phyloP scores from a whole-genome alignment of 768 basidiomycete genomes.

The Mycena epipterygia region DNA sequence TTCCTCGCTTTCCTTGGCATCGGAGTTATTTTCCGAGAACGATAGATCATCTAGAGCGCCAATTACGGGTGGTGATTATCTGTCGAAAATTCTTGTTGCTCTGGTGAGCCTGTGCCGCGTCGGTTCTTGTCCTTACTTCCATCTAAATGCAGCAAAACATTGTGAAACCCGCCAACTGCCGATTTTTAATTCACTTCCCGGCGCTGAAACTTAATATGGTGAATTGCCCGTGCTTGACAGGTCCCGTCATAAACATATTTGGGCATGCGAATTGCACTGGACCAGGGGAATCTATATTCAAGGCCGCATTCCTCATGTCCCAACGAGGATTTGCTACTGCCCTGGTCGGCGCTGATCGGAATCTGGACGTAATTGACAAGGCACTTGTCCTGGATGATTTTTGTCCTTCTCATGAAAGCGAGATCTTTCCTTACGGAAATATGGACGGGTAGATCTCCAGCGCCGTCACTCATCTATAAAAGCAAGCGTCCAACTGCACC shows the following conservation, averaged over 20 bases:
- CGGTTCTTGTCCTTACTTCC: too few relatives aligned
- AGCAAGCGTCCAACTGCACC: constrained; percentile 16
- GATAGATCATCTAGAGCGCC: neutral
- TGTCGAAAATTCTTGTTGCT: neutral
- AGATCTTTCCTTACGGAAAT: constrained; percentile 26
- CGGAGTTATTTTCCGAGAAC: neutral
- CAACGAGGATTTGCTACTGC: neutral
- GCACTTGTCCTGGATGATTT: constrained; percentile 22
- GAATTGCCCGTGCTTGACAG: too few relatives aligned
- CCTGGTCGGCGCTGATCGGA: constrained; percentile 27
- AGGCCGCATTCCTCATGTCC: constrained; percentile 7
- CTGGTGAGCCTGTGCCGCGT: neutral
- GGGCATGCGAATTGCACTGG: constrained; percentile 25
- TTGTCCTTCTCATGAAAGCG: constrained; percentile 12
- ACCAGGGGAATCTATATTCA: constrained; percentile 21
- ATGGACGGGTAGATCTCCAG: constrained; percentile 25
- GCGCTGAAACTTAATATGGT: too few relatives aligned
- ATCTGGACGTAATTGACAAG: constrained; percentile 32
- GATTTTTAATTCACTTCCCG: too few relatives aligned
- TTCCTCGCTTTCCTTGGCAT: constrained; percentile 30
- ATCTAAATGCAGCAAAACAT: too few relatives aligned
- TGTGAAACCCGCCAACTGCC: too few relatives aligned
- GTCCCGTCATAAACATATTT: constrained; percentile 31
- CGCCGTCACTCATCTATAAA: constrained; percentile 31
- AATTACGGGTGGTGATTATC: too few relatives aligned